Evolutionary conservation across 768 basidiomycete genomes (phyloP).

Genomic region (Tylopilus plumbeoviolaceoides): DNA sequence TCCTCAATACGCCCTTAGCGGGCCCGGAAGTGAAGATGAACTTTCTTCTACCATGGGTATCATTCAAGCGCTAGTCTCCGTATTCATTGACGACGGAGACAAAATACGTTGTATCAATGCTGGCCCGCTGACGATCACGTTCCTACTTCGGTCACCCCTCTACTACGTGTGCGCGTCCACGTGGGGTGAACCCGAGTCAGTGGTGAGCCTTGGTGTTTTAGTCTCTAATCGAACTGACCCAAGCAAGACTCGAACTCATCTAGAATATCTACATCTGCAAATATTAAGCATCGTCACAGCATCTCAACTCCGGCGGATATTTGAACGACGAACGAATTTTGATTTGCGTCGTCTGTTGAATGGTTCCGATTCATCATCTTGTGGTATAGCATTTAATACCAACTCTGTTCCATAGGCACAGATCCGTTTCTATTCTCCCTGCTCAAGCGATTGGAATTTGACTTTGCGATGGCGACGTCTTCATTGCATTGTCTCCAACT

Average conservation of each 20-base stretch:
- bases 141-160: conserved; percentile 80
- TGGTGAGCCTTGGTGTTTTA: conserved; percentile 51
- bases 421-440: conserved; percentile 77
- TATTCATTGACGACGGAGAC: conserved; percentile 91
- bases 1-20: conserved; percentile 30
- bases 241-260: conserved; percentile 87
- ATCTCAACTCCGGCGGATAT: conserved; percentile 78
- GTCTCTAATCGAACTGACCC: conserved; percentile 36
- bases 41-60: conserved; percentile 82
- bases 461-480: conserved; percentile 78
- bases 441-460: conserved; percentile 64
- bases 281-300: conserved; percentile 88
- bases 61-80: conserved; percentile 93
- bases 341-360: conserved; percentile 75
- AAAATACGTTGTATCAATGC: conserved; percentile 81
- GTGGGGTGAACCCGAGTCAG: conserved; percentile 95
- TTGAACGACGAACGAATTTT: conserved; percentile 87
- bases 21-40: conserved; percentile 52
- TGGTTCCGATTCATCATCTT: conserved; percentile 36
- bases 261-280: conserved; percentile 94
- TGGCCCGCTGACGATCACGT: conserved; percentile 78
- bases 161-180: conserved; percentile 90
- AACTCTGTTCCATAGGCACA: conserved; percentile 51
- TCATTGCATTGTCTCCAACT: conserved; percentile 79
- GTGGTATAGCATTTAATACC: background rate